These are phyloP conservation scores for Zoysia pacifica DNA, from an alignment of 176 grass and related monocot genomes.

Conservation along the genomic window DNA sequence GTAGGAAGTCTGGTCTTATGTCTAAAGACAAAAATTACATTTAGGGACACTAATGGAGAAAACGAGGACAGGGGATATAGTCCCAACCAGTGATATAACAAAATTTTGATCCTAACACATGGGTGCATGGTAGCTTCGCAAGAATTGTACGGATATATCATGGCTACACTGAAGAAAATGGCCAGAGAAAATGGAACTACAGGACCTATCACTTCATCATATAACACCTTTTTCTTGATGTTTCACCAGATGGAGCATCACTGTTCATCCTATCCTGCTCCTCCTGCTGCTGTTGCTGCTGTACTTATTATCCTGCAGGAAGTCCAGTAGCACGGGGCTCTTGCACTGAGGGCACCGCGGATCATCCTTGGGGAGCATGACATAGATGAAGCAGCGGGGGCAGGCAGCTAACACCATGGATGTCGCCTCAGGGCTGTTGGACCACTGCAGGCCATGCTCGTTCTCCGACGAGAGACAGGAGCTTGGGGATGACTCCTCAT, in stretches of 20 bases:
- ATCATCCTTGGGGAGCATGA: constrained; percentile 89
- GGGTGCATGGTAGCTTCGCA: constrained; percentile 22
- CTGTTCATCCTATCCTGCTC: constrained; percentile 59
- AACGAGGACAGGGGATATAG: not conserved
- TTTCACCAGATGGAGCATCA: constrained; percentile 11
- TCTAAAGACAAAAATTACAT: constrained; percentile 43
- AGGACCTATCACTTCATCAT: constrained; percentile 51
- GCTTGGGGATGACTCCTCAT: constrained; percentile 72
- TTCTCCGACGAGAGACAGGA: constrained; percentile 80
- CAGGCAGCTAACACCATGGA: constrained; percentile 90
- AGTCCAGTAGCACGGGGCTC: constrained; percentile 85
- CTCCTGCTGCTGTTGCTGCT: constrained; percentile 44
- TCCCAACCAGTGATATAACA: constrained; percentile 63
- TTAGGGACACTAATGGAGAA: constrained; percentile 36
- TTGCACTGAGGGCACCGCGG: constrained; percentile 87
- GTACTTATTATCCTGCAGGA: constrained; percentile 45
- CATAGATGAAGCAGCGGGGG: constrained; percentile 87
- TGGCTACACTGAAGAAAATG: not conserved
- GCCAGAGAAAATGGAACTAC: constrained; percentile 32
- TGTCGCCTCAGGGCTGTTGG: constrained; percentile 76
- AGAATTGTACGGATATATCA: not conserved
- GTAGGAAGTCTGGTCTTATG: constrained; percentile 49
- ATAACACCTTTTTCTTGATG: constrained; percentile 36
- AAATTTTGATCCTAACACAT: constrained; percentile 35
- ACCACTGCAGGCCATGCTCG: constrained; percentile 66